Base-by-base conservation (phyloP, 1,284 basidiomycete genomes). In the Ceratobasidium sp. region DNA sequence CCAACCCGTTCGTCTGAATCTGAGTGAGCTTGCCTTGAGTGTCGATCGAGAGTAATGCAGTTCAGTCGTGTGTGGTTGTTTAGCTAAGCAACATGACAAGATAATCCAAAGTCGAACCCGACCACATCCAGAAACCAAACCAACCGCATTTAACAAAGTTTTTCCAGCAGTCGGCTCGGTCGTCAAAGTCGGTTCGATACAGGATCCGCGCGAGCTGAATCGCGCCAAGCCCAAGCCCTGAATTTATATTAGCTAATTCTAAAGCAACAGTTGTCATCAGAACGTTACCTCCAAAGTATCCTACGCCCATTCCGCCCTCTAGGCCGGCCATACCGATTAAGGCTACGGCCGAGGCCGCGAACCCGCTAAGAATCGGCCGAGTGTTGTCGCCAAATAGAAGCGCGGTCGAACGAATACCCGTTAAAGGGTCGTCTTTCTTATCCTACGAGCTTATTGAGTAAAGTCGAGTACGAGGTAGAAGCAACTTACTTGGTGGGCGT, bases 331-430 rank as follows among this genome's bases (percentile, higher is more conserved):
- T 90, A 0, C 91, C 88, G 77, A 98, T 88, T 66, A 94, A 84
- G 10, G 91, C 91, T 78, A 98, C 82, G 66, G 94, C 92, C 2
- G 91, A 89, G 0, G 87, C 85, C 0, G 95, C 94, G 69, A 99
- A 91, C 11, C 87, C 88, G 11, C 89, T 85, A 49, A 99, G 89
- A 80, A 98, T 90, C 0, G 91, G 89, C 11, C 93, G 90, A 0
- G 96, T 94, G 39, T 89, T 87, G 56, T 90, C 86, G 42, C 90
- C 93, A 83, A 99, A 99, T 54, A 98, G 88, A 63, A 99, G 87
- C 0, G 98, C 98, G 1, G 97, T 99, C 10, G 95, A 97, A 79
- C 93, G 94, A 82, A 99, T 97, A 28, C 95, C 96, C 23, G 91
- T 95, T 65, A 88, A 86, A 51, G 95, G 87, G 82, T 99, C 98